phyloP scores from a whole-genome alignment of 2,329 filamentous ascomycete species.

The Ceratocystis alfenasii region DNA sequence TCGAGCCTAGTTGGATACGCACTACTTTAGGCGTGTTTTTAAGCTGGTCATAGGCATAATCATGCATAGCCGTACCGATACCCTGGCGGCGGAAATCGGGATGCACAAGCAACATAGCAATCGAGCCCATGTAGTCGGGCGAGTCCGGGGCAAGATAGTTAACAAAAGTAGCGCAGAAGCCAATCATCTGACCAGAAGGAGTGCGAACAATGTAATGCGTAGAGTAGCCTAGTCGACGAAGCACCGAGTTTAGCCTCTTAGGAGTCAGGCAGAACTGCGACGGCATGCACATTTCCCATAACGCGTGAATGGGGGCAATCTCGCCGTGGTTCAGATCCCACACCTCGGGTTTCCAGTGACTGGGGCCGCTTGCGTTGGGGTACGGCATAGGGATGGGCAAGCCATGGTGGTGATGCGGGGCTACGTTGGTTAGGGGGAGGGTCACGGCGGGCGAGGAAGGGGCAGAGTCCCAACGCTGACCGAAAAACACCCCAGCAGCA shows the following conservation, averaged over 20 bases:
- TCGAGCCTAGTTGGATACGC: constrained; percentile 45
- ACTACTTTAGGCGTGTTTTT: constrained; percentile 40
- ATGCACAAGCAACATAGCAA: constrained; percentile 43
- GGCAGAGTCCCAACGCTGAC: constrained; percentile 27
- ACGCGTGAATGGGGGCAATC: constrained; percentile 32
- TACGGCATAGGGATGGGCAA: constrained; percentile 7
- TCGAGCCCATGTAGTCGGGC: constrained; percentile 43
- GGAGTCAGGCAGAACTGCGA: constrained; percentile 36
- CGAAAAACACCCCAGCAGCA: constrained; percentile 43
- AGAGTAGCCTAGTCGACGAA: constrained; percentile 44
- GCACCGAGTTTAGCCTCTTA: constrained; percentile 35
- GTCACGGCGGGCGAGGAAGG: constrained; percentile 16
- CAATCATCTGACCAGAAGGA: constrained; percentile 37
- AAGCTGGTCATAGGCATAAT: constrained; percentile 39
- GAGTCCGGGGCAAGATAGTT: constrained; percentile 43
- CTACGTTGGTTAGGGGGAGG: background rate
- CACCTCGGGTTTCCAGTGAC: constrained; percentile 33
- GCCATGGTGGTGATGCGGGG: constrained; percentile 16
- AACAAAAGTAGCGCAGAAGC: constrained; percentile 50
- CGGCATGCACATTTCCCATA: constrained; percentile 39
- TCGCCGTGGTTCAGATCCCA: constrained; percentile 33
- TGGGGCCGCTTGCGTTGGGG: constrained; percentile 7
- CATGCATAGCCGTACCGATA: constrained; percentile 42
- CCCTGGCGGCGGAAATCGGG: constrained; percentile 38
- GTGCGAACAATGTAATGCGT: constrained; percentile 46